Conservation (phyloP, 2,329 filamentous ascomycete genomes). For the Xylariaceae sp. region DNA sequence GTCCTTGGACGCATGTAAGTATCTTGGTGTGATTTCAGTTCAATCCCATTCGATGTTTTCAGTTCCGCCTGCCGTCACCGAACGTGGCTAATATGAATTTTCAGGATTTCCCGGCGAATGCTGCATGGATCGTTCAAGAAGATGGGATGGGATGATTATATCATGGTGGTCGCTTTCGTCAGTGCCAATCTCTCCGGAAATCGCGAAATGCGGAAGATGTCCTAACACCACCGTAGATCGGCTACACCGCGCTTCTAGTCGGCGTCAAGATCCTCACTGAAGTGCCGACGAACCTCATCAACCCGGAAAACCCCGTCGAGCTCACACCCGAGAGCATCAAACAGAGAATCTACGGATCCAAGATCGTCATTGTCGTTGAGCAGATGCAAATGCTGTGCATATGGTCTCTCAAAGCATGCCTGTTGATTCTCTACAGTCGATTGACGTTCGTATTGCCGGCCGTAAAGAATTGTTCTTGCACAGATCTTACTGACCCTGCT, state of each 20-base stretch:
- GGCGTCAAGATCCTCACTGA: constrained; percentile 50
- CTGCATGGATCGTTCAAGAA: constrained; percentile 41
- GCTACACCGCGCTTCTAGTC: constrained; percentile 48
- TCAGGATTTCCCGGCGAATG: constrained; percentile 34
- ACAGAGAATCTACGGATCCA: constrained; percentile 48
- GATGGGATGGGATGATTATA: constrained; percentile 50
- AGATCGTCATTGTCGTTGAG: constrained; percentile 59
- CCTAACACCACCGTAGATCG: background rate
- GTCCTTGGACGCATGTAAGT: background rate
- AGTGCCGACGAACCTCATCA: constrained; percentile 58
- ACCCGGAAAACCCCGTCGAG: constrained; percentile 37
- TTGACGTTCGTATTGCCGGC: constrained; percentile 36
- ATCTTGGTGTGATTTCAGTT: background rate
- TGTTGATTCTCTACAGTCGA: constrained; percentile 54
- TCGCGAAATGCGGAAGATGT: background rate
- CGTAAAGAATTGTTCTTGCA: background rate
- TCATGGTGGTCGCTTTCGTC: constrained; percentile 43
- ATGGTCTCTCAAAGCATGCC: constrained; percentile 52
- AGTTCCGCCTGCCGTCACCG: too few relatives aligned
- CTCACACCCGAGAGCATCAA: constrained; percentile 42
- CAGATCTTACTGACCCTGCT: background rate
- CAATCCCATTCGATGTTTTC: background rate
- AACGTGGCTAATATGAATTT: background rate
- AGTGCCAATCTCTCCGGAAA: background rate
- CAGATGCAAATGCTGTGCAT: constrained; percentile 58